Evolutionary conservation across 257 asterid genomes (phyloP).

Genomic region (Vinca minor): DNA sequence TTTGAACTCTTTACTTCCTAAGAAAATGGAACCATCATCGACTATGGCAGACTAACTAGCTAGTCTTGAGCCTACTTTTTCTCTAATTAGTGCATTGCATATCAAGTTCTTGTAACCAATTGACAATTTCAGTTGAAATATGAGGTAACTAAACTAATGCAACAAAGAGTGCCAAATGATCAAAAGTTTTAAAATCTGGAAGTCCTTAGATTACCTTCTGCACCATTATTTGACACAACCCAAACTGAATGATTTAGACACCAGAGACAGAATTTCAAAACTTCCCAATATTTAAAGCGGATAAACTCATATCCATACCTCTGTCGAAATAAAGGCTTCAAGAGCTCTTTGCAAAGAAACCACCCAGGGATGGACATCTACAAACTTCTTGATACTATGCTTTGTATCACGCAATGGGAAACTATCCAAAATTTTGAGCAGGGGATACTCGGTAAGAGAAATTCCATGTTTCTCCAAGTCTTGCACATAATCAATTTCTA

Average conservation of each 20-base stretch:
- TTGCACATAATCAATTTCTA: conserved; percentile 66
- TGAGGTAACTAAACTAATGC: background rate
- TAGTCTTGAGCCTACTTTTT: background rate
- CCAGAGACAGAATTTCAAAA: background rate
- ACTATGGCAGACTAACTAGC: background rate
- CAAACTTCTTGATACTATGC: conserved; percentile 45
- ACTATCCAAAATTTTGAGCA: conserved; percentile 57
- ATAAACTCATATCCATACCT: conserved; percentile 36
- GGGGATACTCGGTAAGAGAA: conserved; percentile 59
- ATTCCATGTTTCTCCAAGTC: conserved; percentile 84
- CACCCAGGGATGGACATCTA: conserved; percentile 86
- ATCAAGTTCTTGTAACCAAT: background rate
- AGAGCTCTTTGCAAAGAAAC: conserved; percentile 67
- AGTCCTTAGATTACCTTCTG: too few relatives aligned
- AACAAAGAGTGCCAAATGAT: background rate
- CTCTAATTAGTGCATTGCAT: background rate
- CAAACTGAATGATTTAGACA: background rate
- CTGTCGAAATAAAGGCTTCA: conserved; percentile 51
- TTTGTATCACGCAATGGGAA: conserved; percentile 34
- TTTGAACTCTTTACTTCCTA: background rate
- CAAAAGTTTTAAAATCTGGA: background rate
- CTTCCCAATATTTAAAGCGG: background rate
- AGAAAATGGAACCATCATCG: background rate
- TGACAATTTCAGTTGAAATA: background rate
- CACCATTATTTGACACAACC: background rate